Evolutionary conservation across 208 protist genomes (phyloP).

Genomic region (Trypanosoma caninum): DNA sequence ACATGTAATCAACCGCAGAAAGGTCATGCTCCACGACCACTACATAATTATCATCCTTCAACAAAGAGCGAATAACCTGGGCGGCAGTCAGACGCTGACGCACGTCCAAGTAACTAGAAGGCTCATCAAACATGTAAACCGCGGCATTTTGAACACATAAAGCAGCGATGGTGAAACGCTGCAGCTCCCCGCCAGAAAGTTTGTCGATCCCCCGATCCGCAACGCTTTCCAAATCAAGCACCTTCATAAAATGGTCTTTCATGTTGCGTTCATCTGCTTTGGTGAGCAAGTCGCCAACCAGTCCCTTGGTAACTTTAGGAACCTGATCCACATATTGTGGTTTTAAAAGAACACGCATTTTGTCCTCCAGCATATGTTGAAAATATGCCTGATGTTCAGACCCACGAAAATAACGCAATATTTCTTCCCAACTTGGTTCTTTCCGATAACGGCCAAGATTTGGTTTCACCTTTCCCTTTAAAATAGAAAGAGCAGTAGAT

Average conservation of each 20-base stretch:
- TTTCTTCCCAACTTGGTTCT: conserved; percentile 98
- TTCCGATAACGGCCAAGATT: conserved; percentile 97
- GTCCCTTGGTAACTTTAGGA: conserved; percentile 95
- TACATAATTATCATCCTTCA: conserved; percentile 94
- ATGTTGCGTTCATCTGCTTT: conserved; percentile 89
- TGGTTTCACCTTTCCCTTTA: conserved; percentile 98
- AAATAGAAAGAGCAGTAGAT: conserved; percentile 99
- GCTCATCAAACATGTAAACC: conserved; percentile 99
- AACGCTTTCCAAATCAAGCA: conserved; percentile 93
- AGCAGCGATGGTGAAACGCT: conserved; percentile 99
- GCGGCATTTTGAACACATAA: conserved; percentile 88
- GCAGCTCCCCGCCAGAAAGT: conserved; percentile 99
- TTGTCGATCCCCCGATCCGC: conserved; percentile 93
- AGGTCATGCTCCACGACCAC: conserved; percentile 99
- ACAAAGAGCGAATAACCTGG: conserved; percentile 94
- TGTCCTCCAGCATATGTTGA: conserved; percentile 96
- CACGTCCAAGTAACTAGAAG: conserved; percentile 99
- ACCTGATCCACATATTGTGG: conserved; percentile 99
- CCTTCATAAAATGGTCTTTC: conserved; percentile 78
- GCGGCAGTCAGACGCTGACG: conserved; percentile 98
- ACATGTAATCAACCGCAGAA: conserved; percentile 99
- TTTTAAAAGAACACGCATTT: conserved; percentile 98
- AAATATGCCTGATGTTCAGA: conserved; percentile 99
- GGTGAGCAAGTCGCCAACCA: conserved; percentile 91
- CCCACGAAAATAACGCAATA: conserved; percentile 98